phyloP scores from a whole-genome alignment of 192 early-diverging fungal genomes.

The Coemansia sp. region DNA sequence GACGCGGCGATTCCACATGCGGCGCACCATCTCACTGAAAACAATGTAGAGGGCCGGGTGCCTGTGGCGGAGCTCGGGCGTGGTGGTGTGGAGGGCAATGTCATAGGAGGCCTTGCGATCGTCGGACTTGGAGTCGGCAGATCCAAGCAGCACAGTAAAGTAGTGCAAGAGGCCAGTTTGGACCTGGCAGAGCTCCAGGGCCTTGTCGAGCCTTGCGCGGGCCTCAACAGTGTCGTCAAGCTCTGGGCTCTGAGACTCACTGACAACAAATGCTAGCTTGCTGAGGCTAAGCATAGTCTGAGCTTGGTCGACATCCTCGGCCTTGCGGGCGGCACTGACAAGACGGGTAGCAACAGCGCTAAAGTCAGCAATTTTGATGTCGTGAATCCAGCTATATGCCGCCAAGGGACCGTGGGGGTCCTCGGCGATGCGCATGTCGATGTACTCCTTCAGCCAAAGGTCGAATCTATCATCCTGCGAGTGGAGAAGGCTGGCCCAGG shows the following conservation, averaged over 20 bases:
- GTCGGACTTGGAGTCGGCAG: neutral
- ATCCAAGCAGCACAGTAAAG: constrained; percentile 8
- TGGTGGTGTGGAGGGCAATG: constrained; percentile 37
- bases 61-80: constrained; percentile 27
- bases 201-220: constrained; percentile 32
- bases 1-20: constrained; percentile 18
- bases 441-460: constrained; percentile 26
- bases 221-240: constrained; percentile 16
- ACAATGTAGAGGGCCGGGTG: constrained; percentile 34
- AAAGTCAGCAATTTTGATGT: constrained; percentile 37
- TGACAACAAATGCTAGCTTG: constrained; percentile 35
- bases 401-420: constrained; percentile 14
- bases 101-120: constrained; percentile 27
- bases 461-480: constrained; percentile 17
- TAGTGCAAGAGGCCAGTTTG: constrained; percentile 20
- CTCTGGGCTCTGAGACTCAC: constrained; percentile 3
- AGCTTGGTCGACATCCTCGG: constrained; percentile 22
- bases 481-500: constrained; percentile 44
- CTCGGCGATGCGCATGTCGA: constrained; percentile 12
- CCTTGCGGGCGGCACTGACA: constrained; percentile 28
- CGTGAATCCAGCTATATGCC: constrained; percentile 43
- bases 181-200: constrained; percentile 37
- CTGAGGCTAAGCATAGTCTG: constrained; percentile 43
- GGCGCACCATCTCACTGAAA: constrained; percentile 26
- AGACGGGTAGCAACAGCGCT: constrained; percentile 30